Evolutionary conservation across 768 basidiomycete species (phyloP).

Genomic region (Termitomyces sp.): DNA sequence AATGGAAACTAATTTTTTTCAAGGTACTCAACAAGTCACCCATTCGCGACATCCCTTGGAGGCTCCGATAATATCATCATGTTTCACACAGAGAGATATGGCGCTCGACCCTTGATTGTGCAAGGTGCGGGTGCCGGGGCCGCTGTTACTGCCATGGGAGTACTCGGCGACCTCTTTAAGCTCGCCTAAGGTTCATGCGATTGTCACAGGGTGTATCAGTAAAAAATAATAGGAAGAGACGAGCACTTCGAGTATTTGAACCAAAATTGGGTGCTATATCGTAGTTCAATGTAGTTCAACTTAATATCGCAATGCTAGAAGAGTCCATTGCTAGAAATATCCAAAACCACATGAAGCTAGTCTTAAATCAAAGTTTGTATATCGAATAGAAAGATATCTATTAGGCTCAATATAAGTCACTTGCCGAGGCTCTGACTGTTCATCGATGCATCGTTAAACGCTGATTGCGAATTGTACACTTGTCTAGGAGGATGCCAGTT

Average conservation of each 20-base stretch:
- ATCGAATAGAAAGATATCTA: too few species aligned
- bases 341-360: background rate
- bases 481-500: too few species aligned
- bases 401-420: too few species aligned
- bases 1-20: background rate
- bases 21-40: slow-evolving; percentile 86
- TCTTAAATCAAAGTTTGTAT: background rate
- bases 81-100: slow-evolving; percentile 93
- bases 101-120: slow-evolving; percentile 81
- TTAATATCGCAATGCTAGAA: background rate
- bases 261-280: too few species aligned
- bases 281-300: too few species aligned
- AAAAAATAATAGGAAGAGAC: background rate
- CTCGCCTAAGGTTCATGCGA: slow-evolving; percentile 22
- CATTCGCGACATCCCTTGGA: slow-evolving; percentile 92
- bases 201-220: background rate
- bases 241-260: background rate
- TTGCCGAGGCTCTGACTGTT: too few species aligned
- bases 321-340: background rate
- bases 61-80: slow-evolving; percentile 98
- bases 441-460: too few species aligned
- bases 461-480: too few species aligned
- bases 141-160: slow-evolving; percentile 98
- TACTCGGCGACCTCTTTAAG: slow-evolving; percentile 81
- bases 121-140: slow-evolving; percentile 98